Percentiles rank a stretch among this genome's conserved stretches.
These are phyloP conservation scores for Linnemannia exigua DNA, from an alignment of 192 early-diverging fungal genomes.

Conservation along the genomic window DNA sequence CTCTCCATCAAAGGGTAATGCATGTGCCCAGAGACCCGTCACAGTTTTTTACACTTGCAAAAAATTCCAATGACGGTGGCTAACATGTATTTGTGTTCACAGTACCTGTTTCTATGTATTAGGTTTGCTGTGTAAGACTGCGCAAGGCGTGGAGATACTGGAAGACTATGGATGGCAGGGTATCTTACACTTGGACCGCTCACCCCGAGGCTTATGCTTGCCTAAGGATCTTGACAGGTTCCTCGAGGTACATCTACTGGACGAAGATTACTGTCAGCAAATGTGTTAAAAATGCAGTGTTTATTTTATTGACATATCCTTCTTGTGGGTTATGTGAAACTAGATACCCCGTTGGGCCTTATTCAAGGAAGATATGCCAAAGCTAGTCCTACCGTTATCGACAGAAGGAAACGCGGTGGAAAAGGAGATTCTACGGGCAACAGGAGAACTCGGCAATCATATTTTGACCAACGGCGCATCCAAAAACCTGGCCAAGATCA, in stretches of 20 bases:
- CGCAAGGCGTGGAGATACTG: constrained; percentile 77
- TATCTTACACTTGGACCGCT: constrained; percentile 64
- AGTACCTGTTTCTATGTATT: constrained; percentile 84
- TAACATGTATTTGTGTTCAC: no score
- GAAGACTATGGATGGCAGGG: constrained; percentile 84
- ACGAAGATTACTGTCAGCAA: no score
- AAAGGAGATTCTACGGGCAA: constrained; percentile 75
- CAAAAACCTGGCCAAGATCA: constrained; percentile 75
- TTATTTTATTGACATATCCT: no score
- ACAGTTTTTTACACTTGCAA: no score
- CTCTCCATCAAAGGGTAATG: constrained; percentile 83
- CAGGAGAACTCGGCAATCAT: constrained; percentile 87
- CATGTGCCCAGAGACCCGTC: neutral
- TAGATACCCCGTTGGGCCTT: constrained; percentile 64
- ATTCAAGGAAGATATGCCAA: constrained; percentile 55
- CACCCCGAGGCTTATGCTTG: constrained; percentile 73
- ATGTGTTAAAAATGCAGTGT: no score
- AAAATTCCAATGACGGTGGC: no score
- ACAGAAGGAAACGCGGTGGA: constrained; percentile 56
- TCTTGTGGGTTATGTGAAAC: neutral
- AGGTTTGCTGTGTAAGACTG: constrained; percentile 78
- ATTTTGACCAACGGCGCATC: constrained; percentile 86
- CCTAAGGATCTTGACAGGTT: constrained; percentile 73
- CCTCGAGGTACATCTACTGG: constrained; percentile 65
- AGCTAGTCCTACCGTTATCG: constrained; percentile 50